Base-by-base conservation (phyloP, 2,329 filamentous ascomycete genomes). In the Aspergillus cejpii region DNA sequence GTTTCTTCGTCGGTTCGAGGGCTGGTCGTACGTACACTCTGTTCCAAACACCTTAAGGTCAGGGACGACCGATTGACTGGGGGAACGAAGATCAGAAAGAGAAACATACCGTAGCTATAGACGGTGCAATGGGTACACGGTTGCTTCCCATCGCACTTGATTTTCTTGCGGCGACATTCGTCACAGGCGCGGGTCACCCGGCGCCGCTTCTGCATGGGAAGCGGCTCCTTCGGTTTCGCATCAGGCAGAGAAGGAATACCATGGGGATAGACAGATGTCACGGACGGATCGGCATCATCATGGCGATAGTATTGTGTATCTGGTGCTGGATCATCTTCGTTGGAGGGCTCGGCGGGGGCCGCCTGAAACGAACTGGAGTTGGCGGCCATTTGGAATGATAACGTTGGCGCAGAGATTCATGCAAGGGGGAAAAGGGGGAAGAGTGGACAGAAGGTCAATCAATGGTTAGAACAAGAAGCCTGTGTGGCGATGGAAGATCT, bases 21-120 rank as follows among this genome's bases (percentile, higher is more conserved):
- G 90, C 64, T 95, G 92, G 61, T 95, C 89, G 68, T 95, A 95
- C 21, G 89, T 94, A 66, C 90, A 96, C 63, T 94, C 89, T 95
- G 10, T 5, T 19, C 49, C 14, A 44, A 34, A n/a, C n/a, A n/a
- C n/a, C n/a, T n/a, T n/a, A n/a, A n/a, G n/a, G n/a, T n/a, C n/a
- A n/a, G n/a, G n/a, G n/a, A n/a, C n/a, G n/a, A n/a, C n/a, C n/a
- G n/a, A 39, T 15, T 40, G 23, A 19, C 29, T 15, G 5, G 34
- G 24, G 29, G 44, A 27, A 24, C 10, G 19, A 7, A 17, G 26
- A 23, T 15, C 34, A 43, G 31, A 34, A 37, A 34, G 24, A 24
- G 24, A 11, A 31, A 58, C 77, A 62, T 77, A 96, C 92, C 91
- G 74, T 98, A 98, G 65, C 89, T 96, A 68, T 98, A 98, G 39